Base-by-base conservation (phyloP, 257 asterid species). In the Cinchona pubescens region DNA sequence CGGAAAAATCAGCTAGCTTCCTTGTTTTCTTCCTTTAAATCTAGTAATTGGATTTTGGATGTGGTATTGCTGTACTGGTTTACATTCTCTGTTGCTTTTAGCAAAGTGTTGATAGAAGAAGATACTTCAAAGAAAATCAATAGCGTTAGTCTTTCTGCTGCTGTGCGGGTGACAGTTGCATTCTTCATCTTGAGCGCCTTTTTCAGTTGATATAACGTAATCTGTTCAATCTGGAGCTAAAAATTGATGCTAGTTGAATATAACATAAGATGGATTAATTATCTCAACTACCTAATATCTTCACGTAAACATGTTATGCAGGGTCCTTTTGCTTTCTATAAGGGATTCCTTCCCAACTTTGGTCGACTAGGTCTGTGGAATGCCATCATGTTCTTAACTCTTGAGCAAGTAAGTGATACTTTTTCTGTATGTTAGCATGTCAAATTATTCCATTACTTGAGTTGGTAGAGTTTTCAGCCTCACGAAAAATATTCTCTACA, bases 311-410 rank as follows among this genome's bases (percentile, higher is more conserved):
- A 55, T 55, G 30, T 79, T 35, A 73, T 38, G 69, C 96, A 93
- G 98, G 98, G 98, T 40, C 75, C 86, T 64, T 69, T 81, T 30
- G 97, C 98, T 69, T 88, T 93, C 71, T 93, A 93, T 83, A 91
- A 93, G 85, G 98, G 98, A 37, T 93, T 93, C 87, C 77, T 93
- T 61, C 96, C 93, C 67, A 93, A 91, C 82, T 89, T 89, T 67
- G 85, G 83, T 15, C 95, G 98, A 68, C 86, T 93, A 51, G 98
- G 98, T 62, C 78, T 87, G 38, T 91, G 96, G 97, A 93, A 93
- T 66, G 96, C 85, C 66, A 86, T 93, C 85, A 93, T 93, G 97
- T 93, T 91, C 82, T 84, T 91, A 85, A 88, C 87, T 45, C 75
- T 91, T 30, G 98, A 93, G 81, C 90, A 86, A 77, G 97, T 90